A percentile compares a stretch with the other conserved stretches of the same genome.
Evolutionary conservation across 148 eudicot species (phyloP).

Genomic region (Hydrangea macrophylla): DNA sequence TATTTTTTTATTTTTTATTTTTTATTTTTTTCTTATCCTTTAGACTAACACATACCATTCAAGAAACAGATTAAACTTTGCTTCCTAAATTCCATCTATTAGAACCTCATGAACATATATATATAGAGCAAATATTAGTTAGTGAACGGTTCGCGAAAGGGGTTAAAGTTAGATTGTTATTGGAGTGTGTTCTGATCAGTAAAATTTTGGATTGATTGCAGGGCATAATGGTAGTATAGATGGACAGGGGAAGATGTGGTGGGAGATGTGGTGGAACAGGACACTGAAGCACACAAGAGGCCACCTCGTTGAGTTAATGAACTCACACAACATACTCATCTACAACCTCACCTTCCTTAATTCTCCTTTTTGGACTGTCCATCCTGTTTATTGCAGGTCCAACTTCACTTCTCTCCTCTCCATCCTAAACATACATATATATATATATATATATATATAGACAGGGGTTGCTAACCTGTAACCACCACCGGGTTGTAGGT

Average conservation of each 20-base stretch:
- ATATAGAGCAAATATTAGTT: background rate
- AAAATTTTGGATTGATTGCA: constrained; percentile 26
- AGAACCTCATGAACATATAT: background rate
- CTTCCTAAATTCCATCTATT: background rate
- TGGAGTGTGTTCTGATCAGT: constrained; percentile 17
- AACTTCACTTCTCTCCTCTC: background rate
- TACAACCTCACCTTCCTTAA: constrained; percentile 87
- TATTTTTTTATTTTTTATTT: too few species aligned
- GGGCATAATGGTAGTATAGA: constrained; percentile 91
- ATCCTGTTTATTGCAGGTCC: constrained; percentile 97
- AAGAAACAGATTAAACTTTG: background rate
- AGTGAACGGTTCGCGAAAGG: background rate
- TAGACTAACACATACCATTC: background rate
- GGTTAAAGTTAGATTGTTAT: background rate
- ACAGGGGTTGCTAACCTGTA: too few species aligned
- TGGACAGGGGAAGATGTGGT: constrained; percentile 96
- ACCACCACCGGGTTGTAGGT: too few species aligned
- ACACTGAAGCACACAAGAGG: constrained; percentile 92
- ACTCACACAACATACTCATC: constrained; percentile 77
- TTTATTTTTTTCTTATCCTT: background rate
- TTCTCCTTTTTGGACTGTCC: constrained; percentile 98
- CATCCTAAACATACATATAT: too few species aligned
- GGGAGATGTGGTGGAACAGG: constrained; percentile 99
- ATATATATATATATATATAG: too few species aligned
- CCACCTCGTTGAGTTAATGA: constrained; percentile 83